Evolutionary conservation across 73 alveolate genomes (phyloP).

Genomic region (Paramecium tetraurelia): DNA sequence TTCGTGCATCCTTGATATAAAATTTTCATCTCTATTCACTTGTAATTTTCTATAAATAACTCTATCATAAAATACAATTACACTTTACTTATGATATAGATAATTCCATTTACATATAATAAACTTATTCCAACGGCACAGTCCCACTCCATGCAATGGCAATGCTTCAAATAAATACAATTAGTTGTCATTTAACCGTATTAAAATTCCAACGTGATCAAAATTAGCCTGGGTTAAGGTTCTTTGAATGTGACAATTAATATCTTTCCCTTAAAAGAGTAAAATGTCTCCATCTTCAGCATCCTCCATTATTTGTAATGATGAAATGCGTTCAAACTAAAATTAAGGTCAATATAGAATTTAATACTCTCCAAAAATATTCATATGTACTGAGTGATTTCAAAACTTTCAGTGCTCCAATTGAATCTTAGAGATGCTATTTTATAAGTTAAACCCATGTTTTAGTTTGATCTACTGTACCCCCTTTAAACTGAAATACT

Average conservation of each 20-base stretch:
- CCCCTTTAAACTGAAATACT: constrained; percentile 11
- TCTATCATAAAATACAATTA: neutral
- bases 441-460: neutral
- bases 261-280: constrained; percentile 72
- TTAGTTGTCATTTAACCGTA: constrained; percentile 57
- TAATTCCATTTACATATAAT: constrained; percentile 60
- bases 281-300: constrained; percentile 88
- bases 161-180: constrained; percentile 70
- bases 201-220: constrained; percentile 70
- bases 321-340: constrained; percentile 59
- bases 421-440: neutral
- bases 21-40: constrained; percentile 57
- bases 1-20: constrained; percentile 63
- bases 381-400: neutral
- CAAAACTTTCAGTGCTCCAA: neutral
- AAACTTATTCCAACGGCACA: constrained; percentile 67
- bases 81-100: constrained; percentile 24
- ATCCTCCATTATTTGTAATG: constrained; percentile 48
- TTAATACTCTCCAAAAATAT: constrained; percentile 10
- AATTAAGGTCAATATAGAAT: neutral
- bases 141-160: constrained; percentile 63
- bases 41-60: constrained; percentile 67
- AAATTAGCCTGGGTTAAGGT: constrained; percentile 68
- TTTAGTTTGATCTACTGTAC: neutral
- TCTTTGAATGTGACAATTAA: constrained; percentile 72